A percentile compares a stretch with the other conserved stretches of the same genome.
These are phyloP conservation scores for Eragrostis tef DNA, from an alignment of 202 grass and related monocot genomes.

Conservation along the genomic window DNA sequence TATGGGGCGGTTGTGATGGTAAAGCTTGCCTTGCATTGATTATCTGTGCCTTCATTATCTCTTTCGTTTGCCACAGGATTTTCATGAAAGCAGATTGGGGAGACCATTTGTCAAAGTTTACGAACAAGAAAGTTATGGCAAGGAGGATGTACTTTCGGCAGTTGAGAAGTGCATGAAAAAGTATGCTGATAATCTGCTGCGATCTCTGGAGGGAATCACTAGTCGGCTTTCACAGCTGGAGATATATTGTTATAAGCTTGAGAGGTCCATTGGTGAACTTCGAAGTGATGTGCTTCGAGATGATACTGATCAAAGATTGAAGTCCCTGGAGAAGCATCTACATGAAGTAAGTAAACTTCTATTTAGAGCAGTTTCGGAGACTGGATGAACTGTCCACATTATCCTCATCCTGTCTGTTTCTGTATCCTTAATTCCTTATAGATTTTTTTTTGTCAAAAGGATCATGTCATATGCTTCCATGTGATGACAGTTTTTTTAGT, in stretches of 20 bases:
- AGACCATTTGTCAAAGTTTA: constrained; percentile 74
- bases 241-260: constrained; percentile 91
- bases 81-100: constrained; percentile 72
- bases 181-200: constrained; percentile 91
- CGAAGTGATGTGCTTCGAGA: constrained; percentile 72
- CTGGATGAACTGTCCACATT: constrained; percentile 1
- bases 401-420: not conserved
- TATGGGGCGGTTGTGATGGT: constrained; percentile 22
- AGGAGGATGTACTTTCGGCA: constrained; percentile 76
- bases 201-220: constrained; percentile 93
- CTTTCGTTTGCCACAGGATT: constrained; percentile 62
- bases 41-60: constrained; percentile 13
- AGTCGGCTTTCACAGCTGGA: constrained; percentile 87
- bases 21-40: constrained; percentile 3
- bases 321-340: constrained; percentile 93
- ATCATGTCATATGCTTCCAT: constrained; percentile 32
- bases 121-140: constrained; percentile 85
- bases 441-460: not conserved
- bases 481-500: constrained; percentile 6
- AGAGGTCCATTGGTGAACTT: constrained; percentile 85
- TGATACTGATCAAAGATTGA: constrained; percentile 76
- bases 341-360: constrained; percentile 77
- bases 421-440: constrained; percentile 21
- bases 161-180: constrained; percentile 99
- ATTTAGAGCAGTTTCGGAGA: constrained; percentile 15